Evolutionary conservation across 1,284 basidiomycete species (phyloP), one percentile per base, ranked within the genome.

Genomic region (Rhodofomes roseus): DNA sequence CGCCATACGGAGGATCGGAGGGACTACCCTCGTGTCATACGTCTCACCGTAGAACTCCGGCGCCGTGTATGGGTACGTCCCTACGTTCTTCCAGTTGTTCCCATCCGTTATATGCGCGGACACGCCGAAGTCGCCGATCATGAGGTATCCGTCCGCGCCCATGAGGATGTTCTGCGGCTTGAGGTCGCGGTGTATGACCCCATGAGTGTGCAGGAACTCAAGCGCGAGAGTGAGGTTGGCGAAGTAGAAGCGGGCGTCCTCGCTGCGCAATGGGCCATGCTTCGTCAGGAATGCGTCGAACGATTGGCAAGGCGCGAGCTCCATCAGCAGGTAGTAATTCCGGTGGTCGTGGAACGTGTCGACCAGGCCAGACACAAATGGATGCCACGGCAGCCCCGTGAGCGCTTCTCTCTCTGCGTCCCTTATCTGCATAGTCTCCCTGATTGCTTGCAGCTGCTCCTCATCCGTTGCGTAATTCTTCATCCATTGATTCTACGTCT

Each of bases 151-250:
- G 61, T 84, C 79, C 1, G 72, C 67, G 52, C 79, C 81, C 55
- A 95, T 77, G 36, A 95, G 79, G 59, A 95, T 87, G 66, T 95
- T 95, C 66, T 87, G 89, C 9, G 91, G 90, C 71, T 95, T 94
- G 66, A 95, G 80, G 70, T 95, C 91, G n/a, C 90, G 81, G 71
- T 95, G 93, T 4, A 90, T 84, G 63, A 94, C 84, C 59, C 85
- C 86, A 63, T 88, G 81, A 37, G 73, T 76, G 66, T 91, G 90
- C 2, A 96, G 74, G 71, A 90, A 91, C 56, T 86, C 83, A 58
- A 94, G 76, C 0, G 83, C 91, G 51, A 82, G 83, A 46, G 86
- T 85, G 67, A 94, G 77, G 63, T 85, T 86, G 27, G 78, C 70
- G 63, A 79, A 80, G 67, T 83, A 86, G 69, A 86, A 86, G 5